These are phyloP conservation scores for Citeromyces siamensis DNA, from an alignment of 1,139 yeast species.

Conservation along the genomic window DNA sequence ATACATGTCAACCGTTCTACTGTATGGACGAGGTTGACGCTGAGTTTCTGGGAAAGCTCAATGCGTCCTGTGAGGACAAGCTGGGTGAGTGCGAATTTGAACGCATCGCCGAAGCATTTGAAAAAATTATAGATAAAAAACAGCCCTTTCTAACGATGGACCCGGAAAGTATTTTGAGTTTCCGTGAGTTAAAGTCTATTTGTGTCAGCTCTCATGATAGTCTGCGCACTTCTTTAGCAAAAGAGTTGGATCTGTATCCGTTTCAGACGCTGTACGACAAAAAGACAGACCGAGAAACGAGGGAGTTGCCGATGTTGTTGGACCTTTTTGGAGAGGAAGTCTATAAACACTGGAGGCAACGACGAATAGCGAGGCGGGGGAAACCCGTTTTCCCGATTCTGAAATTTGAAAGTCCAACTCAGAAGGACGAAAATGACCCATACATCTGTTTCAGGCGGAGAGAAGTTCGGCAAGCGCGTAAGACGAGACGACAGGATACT, in stretches of 20 bases:
- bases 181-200: slow-evolving; percentile 50
- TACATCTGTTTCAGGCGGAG: slow-evolving; percentile 93
- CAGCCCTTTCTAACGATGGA: slow-evolving; percentile 88
- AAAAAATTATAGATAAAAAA: slow-evolving; percentile 57
- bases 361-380: slow-evolving; percentile 67
- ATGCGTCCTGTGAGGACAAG: slow-evolving; percentile 22
- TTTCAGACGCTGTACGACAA: slow-evolving; percentile 25
- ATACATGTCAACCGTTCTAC: slow-evolving; percentile 76
- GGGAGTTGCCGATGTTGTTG: slow-evolving; percentile 42
- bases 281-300: slow-evolving; percentile 12
- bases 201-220: slow-evolving; percentile 21
- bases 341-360: slow-evolving; percentile 71
- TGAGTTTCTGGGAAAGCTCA: slow-evolving; percentile 36
- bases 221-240: slow-evolving; percentile 19
- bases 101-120: slow-evolving; percentile 61
- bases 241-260: slow-evolving; percentile 20
- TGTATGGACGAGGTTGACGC: slow-evolving; percentile 90
- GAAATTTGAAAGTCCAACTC: slow-evolving; percentile 79
- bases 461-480: slow-evolving; percentile 91
- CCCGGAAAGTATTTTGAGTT: slow-evolving; percentile 62
- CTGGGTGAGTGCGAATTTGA: slow-evolving; percentile 76
- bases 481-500: slow-evolving; percentile 90
- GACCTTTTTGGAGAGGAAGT: slow-evolving; percentile 54
- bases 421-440: slow-evolving; percentile 86
- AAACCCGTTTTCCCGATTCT: slow-evolving; percentile 60